A percentile compares a stretch with the other conserved stretches of the same genome.
phyloP scores from a whole-genome alignment of 2,329 filamentous ascomycete species.

The Ophiosphaerella korrae region DNA sequence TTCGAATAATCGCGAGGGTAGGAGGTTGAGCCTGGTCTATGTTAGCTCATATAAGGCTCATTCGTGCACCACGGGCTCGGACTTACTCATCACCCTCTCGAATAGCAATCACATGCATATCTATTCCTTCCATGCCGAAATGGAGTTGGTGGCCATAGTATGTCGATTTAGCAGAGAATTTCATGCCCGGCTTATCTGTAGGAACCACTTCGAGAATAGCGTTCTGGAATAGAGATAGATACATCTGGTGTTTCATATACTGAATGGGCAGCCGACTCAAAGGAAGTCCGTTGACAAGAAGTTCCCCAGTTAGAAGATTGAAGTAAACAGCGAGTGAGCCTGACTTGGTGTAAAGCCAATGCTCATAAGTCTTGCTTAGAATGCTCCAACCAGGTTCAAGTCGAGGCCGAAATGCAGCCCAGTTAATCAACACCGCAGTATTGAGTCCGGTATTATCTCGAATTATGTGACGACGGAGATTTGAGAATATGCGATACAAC shows the following conservation, averaged over 20 bases:
- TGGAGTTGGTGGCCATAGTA: conserved; percentile 35
- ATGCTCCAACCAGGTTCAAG: conserved; percentile 10
- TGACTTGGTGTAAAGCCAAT: conserved; percentile 40
- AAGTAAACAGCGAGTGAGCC: conserved; percentile 42
- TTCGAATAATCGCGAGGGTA: conserved; percentile 38
- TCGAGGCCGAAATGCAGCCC: conserved; percentile 24
- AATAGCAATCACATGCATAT: conserved; percentile 33
- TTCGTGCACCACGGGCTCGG: too few species aligned
- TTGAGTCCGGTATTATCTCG: conserved; percentile 12
- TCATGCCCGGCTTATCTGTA: conserved; percentile 46
- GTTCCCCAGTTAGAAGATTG: conserved; percentile 57
- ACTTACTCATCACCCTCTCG: too few species aligned
- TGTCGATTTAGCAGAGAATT: conserved; percentile 45
- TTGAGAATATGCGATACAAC: conserved; percentile 20
- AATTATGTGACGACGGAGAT: conserved; percentile 8
- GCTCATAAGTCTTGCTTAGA: conserved; percentile 15
- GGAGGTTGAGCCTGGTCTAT: conserved; percentile 34
- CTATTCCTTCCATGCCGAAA: conserved; percentile 38
- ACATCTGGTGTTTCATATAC: conserved; percentile 52
- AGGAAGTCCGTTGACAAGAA: conserved; percentile 60
- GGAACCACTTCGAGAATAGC: conserved; percentile 53
- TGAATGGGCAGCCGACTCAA: conserved; percentile 53
- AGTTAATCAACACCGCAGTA: conserved; percentile 19
- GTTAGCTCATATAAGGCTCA: not conserved
- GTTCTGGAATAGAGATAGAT: conserved; percentile 51